These are phyloP conservation scores for Lecanicillium sp. DNA, from an alignment of 2,329 filamentous ascomycete species.

Conservation along the genomic window DNA sequence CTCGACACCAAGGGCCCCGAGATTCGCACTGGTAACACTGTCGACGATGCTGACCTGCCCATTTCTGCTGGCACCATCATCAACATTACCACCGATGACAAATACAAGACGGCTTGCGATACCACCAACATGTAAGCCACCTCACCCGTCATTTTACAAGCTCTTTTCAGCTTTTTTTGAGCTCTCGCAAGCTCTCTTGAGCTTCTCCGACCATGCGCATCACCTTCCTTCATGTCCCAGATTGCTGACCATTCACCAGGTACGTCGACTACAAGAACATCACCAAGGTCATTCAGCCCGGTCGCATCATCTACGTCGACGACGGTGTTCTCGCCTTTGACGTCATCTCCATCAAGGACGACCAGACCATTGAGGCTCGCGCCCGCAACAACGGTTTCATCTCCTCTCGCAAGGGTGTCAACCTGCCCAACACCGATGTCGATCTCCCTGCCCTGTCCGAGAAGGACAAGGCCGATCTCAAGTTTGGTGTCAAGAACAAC, in stretches of 20 bases:
- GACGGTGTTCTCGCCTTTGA: slow-evolving; percentile 97
- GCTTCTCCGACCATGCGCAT: neutral
- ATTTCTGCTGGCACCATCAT: slow-evolving; percentile 77
- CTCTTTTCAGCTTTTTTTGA: slow-evolving; percentile 7
- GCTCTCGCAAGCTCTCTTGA: neutral
- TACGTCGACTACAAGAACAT: slow-evolving; percentile 99
- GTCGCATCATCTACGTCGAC: slow-evolving; percentile 95
- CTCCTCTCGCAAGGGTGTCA: slow-evolving; percentile 98
- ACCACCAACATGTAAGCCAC: slow-evolving; percentile 82
- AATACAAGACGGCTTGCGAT: slow-evolving; percentile 78
- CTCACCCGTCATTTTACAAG: neutral
- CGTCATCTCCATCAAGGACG: slow-evolving; percentile 80
- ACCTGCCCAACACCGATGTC: slow-evolving; percentile 97
- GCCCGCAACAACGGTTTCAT: slow-evolving; percentile 98
- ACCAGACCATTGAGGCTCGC: slow-evolving; percentile 78
- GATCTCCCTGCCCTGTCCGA: slow-evolving; percentile 95
- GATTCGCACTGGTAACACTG: slow-evolving; percentile 60
- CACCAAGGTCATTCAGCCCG: slow-evolving; percentile 89
- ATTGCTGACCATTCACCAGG: slow-evolving; percentile 39
- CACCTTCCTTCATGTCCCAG: no score
- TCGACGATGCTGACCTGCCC: slow-evolving; percentile 83
- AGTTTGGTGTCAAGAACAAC: slow-evolving; percentile 95
- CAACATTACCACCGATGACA: slow-evolving; percentile 95
- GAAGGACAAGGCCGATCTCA: slow-evolving; percentile 93
- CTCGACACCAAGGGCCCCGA: slow-evolving; percentile 66